Conservation (phyloP, 164 flowering plant species). For the Hamamelis virginiana region DNA sequence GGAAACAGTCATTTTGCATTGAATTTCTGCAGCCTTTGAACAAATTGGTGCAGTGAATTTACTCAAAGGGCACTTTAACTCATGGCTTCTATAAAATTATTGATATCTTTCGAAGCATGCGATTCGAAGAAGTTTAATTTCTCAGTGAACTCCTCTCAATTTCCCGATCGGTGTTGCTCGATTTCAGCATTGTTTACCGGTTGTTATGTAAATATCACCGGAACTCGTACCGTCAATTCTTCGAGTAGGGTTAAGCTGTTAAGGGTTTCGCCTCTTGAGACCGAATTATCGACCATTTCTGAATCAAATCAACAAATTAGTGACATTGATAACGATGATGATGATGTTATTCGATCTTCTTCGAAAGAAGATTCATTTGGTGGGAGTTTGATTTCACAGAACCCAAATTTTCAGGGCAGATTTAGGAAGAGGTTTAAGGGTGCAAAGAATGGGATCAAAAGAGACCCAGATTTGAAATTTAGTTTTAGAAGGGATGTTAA, state of each 20-base stretch:
- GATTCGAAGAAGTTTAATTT: slow-evolving; percentile 33
- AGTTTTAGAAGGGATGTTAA: slow-evolving; percentile 19
- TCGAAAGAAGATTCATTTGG: slow-evolving; percentile 1
- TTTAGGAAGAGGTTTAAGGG: slow-evolving; percentile 23
- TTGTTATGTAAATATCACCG: slow-evolving; percentile 23
- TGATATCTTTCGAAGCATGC: slow-evolving; percentile 28
- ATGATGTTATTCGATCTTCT: not conserved
- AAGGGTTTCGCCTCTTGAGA: slow-evolving; percentile 23
- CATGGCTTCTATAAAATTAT: slow-evolving; percentile 47
- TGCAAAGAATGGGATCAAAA: slow-evolving; percentile 19
- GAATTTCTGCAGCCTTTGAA: no score
- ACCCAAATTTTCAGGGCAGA: slow-evolving; percentile 1
- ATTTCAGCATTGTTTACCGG: slow-evolving; percentile 11
- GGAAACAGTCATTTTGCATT: no score
- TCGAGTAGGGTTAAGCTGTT: slow-evolving; percentile 25
- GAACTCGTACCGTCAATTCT: slow-evolving; percentile 19
- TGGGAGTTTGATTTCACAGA: slow-evolving; percentile 14
- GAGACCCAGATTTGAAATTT: slow-evolving; percentile 16
- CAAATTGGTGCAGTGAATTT: not conserved
- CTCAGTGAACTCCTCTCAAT: slow-evolving; percentile 12
- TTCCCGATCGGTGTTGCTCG: slow-evolving; percentile 10
- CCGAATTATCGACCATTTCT: slow-evolving; percentile 8
- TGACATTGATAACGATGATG: not conserved
- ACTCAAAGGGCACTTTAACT: not conserved
- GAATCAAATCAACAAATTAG: not conserved